Conservation (phyloP, 2,329 filamentous ascomycete genomes). For the Chaetothyriales sp. region DNA sequence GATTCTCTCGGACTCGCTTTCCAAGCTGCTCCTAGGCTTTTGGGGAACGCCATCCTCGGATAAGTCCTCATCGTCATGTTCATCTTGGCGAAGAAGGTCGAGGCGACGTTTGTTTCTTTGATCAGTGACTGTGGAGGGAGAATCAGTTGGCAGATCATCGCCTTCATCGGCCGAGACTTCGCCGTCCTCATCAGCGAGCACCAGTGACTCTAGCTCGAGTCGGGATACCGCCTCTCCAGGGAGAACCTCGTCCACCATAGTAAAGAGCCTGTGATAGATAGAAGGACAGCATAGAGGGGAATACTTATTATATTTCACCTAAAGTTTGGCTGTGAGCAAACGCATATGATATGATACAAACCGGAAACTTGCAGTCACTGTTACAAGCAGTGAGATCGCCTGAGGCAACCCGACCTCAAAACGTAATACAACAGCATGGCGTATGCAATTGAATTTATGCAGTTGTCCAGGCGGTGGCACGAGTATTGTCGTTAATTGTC, state of each 20-base stretch:
- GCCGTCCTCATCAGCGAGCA: neutral
- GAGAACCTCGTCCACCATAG: neutral
- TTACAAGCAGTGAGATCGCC: neutral
- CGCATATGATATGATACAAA: neutral
- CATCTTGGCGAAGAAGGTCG: neutral
- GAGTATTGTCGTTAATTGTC: too few species aligned
- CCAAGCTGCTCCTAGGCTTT: neutral
- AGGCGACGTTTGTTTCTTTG: conserved; percentile 1
- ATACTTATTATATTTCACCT: neutral
- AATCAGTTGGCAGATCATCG: neutral
- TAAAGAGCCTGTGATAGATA: neutral
- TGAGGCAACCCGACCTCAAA: neutral
- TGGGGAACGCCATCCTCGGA: neutral
- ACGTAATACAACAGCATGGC: neutral
- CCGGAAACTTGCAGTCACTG: neutral
- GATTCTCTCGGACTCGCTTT: conserved; percentile 39
- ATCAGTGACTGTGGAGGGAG: neutral
- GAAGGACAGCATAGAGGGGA: neutral
- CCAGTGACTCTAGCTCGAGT: neutral
- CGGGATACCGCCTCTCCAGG: neutral
- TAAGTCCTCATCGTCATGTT: neutral
- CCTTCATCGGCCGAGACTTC: neutral
- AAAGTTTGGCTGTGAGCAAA: neutral
- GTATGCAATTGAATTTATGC: neutral
- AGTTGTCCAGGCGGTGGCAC: neutral